Evolutionary conservation across 1,139 yeast genomes (phyloP), one percentile per base, ranked within the genome.

Genomic region (Suhomyces anneliseae): DNA sequence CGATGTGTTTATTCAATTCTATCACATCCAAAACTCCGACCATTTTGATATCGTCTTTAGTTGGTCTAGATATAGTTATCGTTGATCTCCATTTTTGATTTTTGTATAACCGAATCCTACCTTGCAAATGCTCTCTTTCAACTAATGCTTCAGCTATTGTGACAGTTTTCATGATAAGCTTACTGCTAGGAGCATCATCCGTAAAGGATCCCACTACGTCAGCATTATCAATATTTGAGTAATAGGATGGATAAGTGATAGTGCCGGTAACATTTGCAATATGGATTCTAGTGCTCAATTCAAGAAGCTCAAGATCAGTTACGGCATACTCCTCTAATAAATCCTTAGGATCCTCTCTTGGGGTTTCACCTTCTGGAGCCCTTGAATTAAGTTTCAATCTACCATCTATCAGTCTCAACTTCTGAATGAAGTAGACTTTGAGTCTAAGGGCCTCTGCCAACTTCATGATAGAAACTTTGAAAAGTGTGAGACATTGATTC

Each of bases 381-480:
- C 27, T 15, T 12, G 34, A 24, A 24, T 34, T 34, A 3, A 9
- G 3, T 14, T n/a, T 24, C 8, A 40, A 27, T 27, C 42, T 34
- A 12, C 2, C 7, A 3, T 24, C 12, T 14, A 40, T 14, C 31
- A 34, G 32, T 6, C 4, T 1, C 15, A 24, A 11, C 38, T 40
- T 40, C 12, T 8, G 3, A n/a, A 14, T 12, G 15, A 34, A 40
- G 27, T 33, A 32, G 6, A 33, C 8, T 11, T 34, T 40, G 7
- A 40, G 38, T 27, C 42, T 44, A 37, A 44, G 36, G 7, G 50
- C 39, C 10, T 38, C 37, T 7, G 57, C 50, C 4, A 44, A 10
- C 2, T 49, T 8, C 52, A n/a, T n/a, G n/a, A n/a, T n/a, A n/a
- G n/a, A n/a, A n/a, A n/a, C n/a, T n/a, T n/a, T n/a, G n/a, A n/a